Evolutionary conservation across 805 yeast species (phyloP).

Genomic region (Debaryomyces castellii): DNA sequence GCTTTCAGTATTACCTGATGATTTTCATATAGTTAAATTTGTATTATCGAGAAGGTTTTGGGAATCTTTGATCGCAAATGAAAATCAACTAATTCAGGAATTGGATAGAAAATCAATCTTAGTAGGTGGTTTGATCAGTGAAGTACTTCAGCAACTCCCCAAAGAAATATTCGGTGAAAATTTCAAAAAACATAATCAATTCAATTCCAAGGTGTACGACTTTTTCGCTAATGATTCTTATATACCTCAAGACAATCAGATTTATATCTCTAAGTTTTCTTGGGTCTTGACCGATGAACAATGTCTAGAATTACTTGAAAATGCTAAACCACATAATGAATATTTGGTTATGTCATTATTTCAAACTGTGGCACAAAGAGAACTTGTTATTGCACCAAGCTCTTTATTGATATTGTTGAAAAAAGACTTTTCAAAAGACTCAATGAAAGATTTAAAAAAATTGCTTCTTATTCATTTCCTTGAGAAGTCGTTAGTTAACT

Average conservation of each 20-base stretch:
- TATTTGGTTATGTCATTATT: background rate
- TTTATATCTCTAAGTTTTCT: conserved; percentile 15
- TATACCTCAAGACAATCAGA: conserved; percentile 13
- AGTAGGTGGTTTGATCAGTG: conserved; percentile 31
- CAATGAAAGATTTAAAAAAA: background rate
- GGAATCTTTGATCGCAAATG: conserved; percentile 16
- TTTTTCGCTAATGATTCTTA: background rate
- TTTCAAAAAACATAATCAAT: conserved; percentile 5
- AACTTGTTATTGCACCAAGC: background rate
- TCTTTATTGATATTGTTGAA: background rate
- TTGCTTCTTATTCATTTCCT: conserved; percentile 8
- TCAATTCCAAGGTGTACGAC: conserved; percentile 11
- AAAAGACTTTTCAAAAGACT: background rate
- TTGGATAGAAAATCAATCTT: conserved; percentile 9
- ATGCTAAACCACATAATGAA: background rate
- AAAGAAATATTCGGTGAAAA: conserved; percentile 1
- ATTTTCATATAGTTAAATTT: conserved; percentile 12
- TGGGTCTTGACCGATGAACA: conserved; percentile 27
- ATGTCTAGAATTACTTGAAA: conserved; percentile 11
- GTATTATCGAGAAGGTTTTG: conserved; percentile 27
- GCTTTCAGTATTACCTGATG: conserved; percentile 5
- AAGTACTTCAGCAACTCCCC: conserved; percentile 33
- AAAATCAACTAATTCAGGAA: background rate
- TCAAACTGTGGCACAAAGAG: background rate
- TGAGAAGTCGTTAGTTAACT: conserved; percentile 8